A percentile compares a stretch with the other conserved stretches of the same genome.
Conservation (phyloP, 805 yeast species). For the Kuraishia hungarica region DNA sequence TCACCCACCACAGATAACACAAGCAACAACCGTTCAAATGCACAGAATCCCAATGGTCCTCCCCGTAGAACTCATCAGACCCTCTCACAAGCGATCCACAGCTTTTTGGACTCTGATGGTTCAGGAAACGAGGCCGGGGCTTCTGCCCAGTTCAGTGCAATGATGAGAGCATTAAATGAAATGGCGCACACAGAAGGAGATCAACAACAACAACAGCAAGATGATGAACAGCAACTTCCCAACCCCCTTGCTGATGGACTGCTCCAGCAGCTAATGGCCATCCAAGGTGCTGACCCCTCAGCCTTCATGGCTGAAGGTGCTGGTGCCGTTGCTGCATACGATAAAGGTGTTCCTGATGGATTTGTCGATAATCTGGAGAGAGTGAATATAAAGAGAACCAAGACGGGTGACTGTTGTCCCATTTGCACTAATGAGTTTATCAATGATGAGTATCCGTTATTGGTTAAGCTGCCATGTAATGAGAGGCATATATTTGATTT, state of each 20-base stretch:
- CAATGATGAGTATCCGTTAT: conserved; percentile 70
- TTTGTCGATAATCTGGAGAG: conserved; percentile 75
- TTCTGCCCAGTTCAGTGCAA: background rate
- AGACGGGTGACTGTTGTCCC: conserved; percentile 60
- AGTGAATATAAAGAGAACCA: conserved; percentile 34
- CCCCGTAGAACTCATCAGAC: background rate
- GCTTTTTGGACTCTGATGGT: background rate
- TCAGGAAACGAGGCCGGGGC: background rate
- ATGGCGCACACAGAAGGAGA: background rate
- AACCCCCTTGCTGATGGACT: background rate
- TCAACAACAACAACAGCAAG: background rate
- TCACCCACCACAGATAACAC: background rate
- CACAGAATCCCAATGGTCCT: background rate
- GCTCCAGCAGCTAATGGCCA: background rate
- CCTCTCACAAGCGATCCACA: background rate
- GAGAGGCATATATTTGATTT: conserved; percentile 69
- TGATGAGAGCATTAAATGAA: background rate
- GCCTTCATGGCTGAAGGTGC: background rate
- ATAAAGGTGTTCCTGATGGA: conserved; percentile 54
- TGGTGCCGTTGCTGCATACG: background rate
- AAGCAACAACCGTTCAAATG: background rate
- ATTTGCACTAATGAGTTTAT: conserved; percentile 71
- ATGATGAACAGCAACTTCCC: background rate
- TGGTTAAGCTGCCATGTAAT: conserved; percentile 68
- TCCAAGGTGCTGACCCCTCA: background rate